Percentiles rank a stretch among this genome's conserved stretches.
Conservation (phyloP, 148 eudicot species). For the Diospyros kaki region DNA sequence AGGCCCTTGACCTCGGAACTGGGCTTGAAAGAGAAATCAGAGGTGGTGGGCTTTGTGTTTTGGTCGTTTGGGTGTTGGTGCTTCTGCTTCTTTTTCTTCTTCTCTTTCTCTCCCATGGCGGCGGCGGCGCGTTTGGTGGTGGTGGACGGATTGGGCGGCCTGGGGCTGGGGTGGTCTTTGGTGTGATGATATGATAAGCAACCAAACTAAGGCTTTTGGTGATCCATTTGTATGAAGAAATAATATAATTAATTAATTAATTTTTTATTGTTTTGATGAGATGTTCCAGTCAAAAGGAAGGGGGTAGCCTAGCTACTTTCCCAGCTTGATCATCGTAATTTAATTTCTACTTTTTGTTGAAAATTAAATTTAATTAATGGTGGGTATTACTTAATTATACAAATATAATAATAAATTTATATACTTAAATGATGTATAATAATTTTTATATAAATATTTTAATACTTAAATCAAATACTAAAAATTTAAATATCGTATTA, state of each 20-base stretch:
- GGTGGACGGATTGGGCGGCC: too few relatives aligned
- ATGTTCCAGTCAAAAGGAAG: conserved; percentile 22
- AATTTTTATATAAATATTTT: background rate
- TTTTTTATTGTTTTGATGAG: conserved; percentile 6
- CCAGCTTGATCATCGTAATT: background rate
- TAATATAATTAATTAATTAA: too few relatives aligned
- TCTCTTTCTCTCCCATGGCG: conserved; percentile 38
- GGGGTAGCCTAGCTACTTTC: conserved; percentile 14
- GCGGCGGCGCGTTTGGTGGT: background rate
- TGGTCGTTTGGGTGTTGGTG: conserved; percentile 62
- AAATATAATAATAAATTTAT: background rate
- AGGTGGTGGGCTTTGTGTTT: conserved; percentile 28
- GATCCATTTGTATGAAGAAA: background rate
- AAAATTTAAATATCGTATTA: background rate
- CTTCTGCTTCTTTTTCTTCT: conserved; percentile 60
- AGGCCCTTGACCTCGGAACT: conserved; percentile 75
- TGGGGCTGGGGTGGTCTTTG: background rate
- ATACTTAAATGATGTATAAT: background rate
- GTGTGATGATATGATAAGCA: conserved; percentile 9
- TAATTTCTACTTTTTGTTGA: background rate
- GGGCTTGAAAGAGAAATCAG: conserved; percentile 66
- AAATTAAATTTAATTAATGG: too few relatives aligned
- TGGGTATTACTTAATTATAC: background rate
- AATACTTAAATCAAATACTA: background rate
- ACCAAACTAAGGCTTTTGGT: conserved; percentile 18